These are phyloP conservation scores for Sonneratia caseolaris DNA, from an alignment of 345 rosid genomes.

Conservation along the genomic window DNA sequence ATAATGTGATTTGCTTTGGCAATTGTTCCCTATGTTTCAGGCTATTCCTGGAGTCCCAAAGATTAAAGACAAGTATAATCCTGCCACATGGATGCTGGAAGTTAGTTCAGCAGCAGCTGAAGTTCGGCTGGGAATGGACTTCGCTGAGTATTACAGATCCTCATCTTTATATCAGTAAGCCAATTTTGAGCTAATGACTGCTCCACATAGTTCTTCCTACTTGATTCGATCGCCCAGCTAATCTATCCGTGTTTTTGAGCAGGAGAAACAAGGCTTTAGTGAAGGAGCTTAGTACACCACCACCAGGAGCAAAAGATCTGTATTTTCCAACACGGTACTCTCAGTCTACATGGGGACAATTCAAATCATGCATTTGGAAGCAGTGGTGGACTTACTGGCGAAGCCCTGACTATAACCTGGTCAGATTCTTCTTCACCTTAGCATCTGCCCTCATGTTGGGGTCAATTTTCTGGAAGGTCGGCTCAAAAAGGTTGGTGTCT, in stretches of 20 bases:
- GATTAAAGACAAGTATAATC: conserved; percentile 40
- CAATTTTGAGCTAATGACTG: not conserved
- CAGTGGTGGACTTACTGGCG: conserved; percentile 57
- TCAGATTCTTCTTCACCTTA: conserved; percentile 31
- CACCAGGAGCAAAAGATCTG: conserved; percentile 31
- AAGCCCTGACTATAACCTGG: conserved; percentile 38
- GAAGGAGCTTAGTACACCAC: conserved; percentile 32
- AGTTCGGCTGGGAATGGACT: conserved; percentile 32
- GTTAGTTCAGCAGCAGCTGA: conserved; percentile 35
- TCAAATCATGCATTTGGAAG: conserved; percentile 46
- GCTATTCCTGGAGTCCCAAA: conserved; percentile 35
- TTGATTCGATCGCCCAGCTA: conserved; percentile 4
- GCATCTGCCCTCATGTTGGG: conserved; percentile 30
- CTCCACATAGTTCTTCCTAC: not conserved
- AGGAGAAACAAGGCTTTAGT: conserved; percentile 35
- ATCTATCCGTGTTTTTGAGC: conserved; percentile 1
- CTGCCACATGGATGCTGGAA: conserved; percentile 56
- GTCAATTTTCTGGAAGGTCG: conserved; percentile 37
- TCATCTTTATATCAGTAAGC: conserved; percentile 33
- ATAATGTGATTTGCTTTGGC: not conserved
- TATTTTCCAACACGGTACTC: conserved; percentile 32
- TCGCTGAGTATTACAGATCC: conserved; percentile 31
- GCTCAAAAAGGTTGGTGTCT: conserved; percentile 22
- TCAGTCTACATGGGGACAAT: conserved; percentile 34
- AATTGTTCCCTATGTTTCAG: conserved; percentile 11